A percentile compares a stretch with the other conserved stretches of the same genome.
phyloP scores from a whole-genome alignment of 257 asterid species.

The Solanum virginianum region DNA sequence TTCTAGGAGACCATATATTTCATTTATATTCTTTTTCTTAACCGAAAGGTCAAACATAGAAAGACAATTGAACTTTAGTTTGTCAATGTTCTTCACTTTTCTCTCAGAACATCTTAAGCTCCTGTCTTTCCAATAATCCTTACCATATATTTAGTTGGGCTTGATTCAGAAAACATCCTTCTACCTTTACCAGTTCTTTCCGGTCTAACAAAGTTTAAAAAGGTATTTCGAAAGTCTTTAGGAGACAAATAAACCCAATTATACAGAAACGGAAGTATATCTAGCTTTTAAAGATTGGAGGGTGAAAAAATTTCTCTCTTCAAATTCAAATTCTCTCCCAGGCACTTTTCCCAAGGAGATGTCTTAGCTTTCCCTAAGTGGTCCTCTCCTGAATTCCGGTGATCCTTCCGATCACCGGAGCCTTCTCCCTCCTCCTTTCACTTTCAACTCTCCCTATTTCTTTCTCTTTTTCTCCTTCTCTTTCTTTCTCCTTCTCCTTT shows the following conservation, averaged over 20 bases:
- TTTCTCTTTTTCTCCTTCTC: too few species aligned
- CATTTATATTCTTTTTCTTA: neutral
- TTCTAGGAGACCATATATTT: neutral
- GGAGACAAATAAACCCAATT: too few species aligned
- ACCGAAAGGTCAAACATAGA: neutral
- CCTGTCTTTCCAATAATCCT: neutral
- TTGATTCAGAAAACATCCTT: neutral
- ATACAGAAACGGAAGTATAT: too few species aligned
- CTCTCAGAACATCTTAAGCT: neutral
- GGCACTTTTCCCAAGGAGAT: too few species aligned
- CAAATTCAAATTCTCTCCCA: too few species aligned
- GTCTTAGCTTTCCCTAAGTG: too few species aligned
- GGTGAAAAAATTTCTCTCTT: too few species aligned
- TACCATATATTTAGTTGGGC: neutral
- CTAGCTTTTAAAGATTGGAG: too few species aligned
- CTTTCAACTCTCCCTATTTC: neutral
- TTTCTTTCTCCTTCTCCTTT: neutral
- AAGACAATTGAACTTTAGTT: neutral
- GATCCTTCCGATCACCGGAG: neutral
- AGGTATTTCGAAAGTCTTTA: too few species aligned
- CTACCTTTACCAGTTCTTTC: neutral
- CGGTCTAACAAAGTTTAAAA: neutral
- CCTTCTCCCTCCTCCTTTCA: neutral
- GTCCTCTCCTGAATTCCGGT: neutral
- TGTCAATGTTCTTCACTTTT: neutral